Evolutionary conservation across 176 grass and related monocot genomes (phyloP).

Genomic region (Carex kokanica): DNA sequence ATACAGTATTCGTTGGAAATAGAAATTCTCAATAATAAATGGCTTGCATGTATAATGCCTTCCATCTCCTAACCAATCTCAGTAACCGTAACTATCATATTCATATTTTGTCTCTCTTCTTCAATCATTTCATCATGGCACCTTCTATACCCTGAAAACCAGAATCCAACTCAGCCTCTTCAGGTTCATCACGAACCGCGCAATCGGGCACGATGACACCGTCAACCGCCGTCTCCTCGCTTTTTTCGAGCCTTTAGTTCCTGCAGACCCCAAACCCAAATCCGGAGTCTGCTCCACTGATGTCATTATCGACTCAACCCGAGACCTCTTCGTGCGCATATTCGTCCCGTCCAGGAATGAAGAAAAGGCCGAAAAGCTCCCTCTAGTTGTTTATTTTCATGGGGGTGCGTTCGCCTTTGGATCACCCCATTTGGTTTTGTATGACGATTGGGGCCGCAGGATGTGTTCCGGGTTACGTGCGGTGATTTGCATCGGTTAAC

Average conservation of each 20-base stretch:
- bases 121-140: neutral
- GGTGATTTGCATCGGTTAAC: conserved; percentile 43
- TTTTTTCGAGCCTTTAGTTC: conserved; percentile 12
- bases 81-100: neutral
- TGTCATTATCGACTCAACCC: conserved; percentile 34
- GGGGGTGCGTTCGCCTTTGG: conserved; percentile 49
- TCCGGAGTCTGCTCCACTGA: conserved; percentile 41
- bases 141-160: neutral
- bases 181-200: neutral
- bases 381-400: conserved; percentile 65
- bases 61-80: neutral
- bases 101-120: neutral
- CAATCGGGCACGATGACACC: conserved; percentile 36
- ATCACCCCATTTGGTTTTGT: conserved; percentile 9
- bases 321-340: conserved; percentile 41
- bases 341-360: conserved; percentile 20
- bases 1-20: neutral
- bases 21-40: neutral
- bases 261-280: conserved; percentile 25
- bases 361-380: neutral
- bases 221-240: conserved; percentile 44
- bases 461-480: conserved; percentile 35
- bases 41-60: neutral
- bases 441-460: conserved; percentile 39
- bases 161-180: neutral